Base-by-base conservation (phyloP, 1,139 yeast species). In the Scheffersomyces quercinus region DNA sequence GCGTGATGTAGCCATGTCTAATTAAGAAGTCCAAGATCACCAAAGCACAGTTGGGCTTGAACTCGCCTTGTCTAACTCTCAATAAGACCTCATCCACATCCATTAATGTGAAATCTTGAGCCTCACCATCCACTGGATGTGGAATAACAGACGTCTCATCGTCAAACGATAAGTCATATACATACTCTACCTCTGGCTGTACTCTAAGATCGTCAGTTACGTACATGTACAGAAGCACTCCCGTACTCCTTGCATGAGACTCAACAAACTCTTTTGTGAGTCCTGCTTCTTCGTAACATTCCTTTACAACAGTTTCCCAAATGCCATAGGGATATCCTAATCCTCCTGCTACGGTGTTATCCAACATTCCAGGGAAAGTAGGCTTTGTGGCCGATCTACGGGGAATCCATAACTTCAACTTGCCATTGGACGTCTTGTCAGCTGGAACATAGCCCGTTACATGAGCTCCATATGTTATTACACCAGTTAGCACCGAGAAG, bases 331-430 rank as follows among this genome's bases (percentile, higher is more conserved):
- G 97, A 58, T 84, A 75, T 0, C 96, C 97, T 15, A 93, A 60
- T 0, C 99, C 99, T 1, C 99, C 99, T 0, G 97, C 99, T 5
- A 93, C 88, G 1, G 95, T 88, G 59, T 91, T 93, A 62, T 93
- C 99, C 36, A 90, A 75, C 88, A 82, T 85, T 0, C 88, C 86
- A 0, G 99, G 98, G 67, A 82, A 90, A 0, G 98, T 93, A 13
- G 87, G 85, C 59, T 93, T 93, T 1, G 82, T 75, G 11, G 70
- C 60, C 0, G 97, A 78, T 51, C 99, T 72, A 48, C 88, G 70
- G 0, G 99, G 97, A 5, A 91, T 75, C 98, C 98, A 93, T 44
- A 93, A 57, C 55, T 81, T 78, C 37, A 82, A 55, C 35, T 73
- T 71, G 0, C 76, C 77, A 16, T 72, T 62, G 10, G 71, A 64